A percentile compares a stretch with the other conserved stretches of the same genome.
Conservation (phyloP, 768 basidiomycete species). For the Ephemerocybe angulata region DNA sequence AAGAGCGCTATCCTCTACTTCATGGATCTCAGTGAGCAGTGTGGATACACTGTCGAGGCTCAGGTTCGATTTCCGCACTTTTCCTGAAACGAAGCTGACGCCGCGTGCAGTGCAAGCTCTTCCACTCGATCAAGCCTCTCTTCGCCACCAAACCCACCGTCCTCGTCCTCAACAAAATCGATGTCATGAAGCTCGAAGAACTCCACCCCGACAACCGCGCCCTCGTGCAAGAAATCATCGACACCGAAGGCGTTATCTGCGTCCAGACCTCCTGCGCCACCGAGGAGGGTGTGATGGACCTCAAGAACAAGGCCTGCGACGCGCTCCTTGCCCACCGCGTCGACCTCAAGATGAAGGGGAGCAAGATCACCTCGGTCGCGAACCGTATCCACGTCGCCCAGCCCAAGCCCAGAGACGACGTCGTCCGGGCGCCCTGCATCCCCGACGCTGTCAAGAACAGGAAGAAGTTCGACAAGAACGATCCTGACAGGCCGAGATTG, state of each 20-base stretch:
- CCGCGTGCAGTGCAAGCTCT: constrained; percentile 90
- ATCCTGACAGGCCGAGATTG: no score
- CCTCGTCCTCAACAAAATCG: constrained; percentile 97
- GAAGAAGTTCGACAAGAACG: no score
- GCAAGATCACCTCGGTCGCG: constrained; percentile 85
- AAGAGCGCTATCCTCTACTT: constrained; percentile 95
- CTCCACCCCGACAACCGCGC: constrained; percentile 70
- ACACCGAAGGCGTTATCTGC: constrained; percentile 62
- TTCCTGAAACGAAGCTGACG: no score
- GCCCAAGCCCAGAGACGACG: constrained; percentile 80
- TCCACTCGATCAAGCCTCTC: constrained; percentile 98
- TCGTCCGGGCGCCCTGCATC: no score
- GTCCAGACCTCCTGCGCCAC: constrained; percentile 92
- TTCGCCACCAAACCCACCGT: constrained; percentile 91
- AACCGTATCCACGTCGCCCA: constrained; percentile 96
- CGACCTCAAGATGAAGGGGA: constrained; percentile 90
- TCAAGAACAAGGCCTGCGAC: constrained; percentile 95
- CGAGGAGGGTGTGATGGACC: constrained; percentile 96
- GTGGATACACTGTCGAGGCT: constrained; percentile 95
- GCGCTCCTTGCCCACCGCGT: constrained; percentile 93
- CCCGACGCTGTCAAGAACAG: no score
- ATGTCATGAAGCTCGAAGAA: constrained; percentile 86
- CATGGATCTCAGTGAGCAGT: constrained; percentile 98
- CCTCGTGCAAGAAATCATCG: constrained; percentile 85
- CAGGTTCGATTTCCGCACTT: constrained; percentile 54